phyloP scores from a whole-genome alignment of 768 basidiomycete genomes.

The Suillus bovinus region DNA sequence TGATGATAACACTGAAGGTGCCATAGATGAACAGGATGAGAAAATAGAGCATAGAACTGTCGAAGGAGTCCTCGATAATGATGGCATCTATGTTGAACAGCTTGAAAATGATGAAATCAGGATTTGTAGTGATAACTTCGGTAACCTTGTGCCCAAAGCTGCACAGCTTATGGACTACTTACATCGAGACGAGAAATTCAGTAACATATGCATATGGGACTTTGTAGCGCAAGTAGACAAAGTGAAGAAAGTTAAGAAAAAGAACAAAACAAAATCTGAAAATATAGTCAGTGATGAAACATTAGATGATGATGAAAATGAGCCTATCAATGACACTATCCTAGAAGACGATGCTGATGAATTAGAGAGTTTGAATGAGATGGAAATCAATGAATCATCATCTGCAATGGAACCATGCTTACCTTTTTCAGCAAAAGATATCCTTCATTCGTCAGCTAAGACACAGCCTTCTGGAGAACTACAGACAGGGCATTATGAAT shows the following conservation, averaged over 20 bases:
- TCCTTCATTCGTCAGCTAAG: neutral
- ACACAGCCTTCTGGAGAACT: neutral
- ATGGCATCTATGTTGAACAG: neutral
- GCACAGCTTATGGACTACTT: constrained; percentile 30
- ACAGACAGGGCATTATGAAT: neutral
- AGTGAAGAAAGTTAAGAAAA: constrained; percentile 8
- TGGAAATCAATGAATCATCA: too few relatives aligned
- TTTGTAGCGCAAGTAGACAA: constrained; percentile 26
- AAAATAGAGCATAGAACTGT: neutral
- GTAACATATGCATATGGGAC: constrained; percentile 31
- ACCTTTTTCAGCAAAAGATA: neutral
- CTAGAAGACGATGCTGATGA: too few relatives aligned
- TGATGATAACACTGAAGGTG: neutral
- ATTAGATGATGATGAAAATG: too few relatives aligned
- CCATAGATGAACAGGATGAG: neutral
- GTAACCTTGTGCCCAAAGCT: constrained; percentile 15
- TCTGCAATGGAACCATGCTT: too few relatives aligned
- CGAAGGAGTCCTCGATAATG: neutral
- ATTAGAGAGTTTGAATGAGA: too few relatives aligned
- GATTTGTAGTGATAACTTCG: neutral
- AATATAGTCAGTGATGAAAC: too few relatives aligned
- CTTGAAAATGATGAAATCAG: constrained; percentile 1
- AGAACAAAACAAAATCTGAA: constrained; percentile 17
- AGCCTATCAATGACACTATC: too few relatives aligned
- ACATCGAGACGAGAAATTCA: constrained; percentile 16